Evolutionary conservation across 1,284 basidiomycete genomes (phyloP).

Genomic region (Termitomyces sp.): DNA sequence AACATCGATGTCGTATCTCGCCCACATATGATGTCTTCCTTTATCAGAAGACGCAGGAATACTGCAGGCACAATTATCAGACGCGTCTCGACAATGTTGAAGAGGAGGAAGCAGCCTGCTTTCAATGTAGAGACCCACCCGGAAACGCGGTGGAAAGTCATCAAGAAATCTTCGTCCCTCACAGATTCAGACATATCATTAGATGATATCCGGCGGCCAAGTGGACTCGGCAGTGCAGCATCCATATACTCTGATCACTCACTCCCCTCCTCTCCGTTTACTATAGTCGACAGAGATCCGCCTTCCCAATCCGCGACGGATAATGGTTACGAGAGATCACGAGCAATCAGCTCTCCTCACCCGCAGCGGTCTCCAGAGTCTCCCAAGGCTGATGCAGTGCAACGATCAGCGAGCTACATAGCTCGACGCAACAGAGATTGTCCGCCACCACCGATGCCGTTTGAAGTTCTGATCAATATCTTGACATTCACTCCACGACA

Average conservation of each 20-base stretch:
- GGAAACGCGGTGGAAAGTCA: constrained; percentile 10
- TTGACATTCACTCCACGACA: constrained; percentile 21
- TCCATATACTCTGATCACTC: constrained; percentile 32
- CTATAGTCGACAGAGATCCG: constrained; percentile 16
- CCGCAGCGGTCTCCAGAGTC: constrained; percentile 6
- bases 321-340: constrained; percentile 19
- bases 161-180: constrained; percentile 9
- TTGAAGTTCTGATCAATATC: constrained; percentile 20
- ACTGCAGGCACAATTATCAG: constrained; percentile 16
- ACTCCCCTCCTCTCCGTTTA: constrained; percentile 31
- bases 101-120: constrained; percentile 11
- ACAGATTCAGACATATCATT: constrained; percentile 27
- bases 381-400: background rate
- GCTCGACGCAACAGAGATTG: constrained; percentile 1
- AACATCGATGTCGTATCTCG: constrained; percentile 10
- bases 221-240: constrained; percentile 34
- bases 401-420: constrained; percentile 7
- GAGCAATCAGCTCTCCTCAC: constrained; percentile 25
- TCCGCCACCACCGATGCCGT: constrained; percentile 16
- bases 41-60: constrained; percentile 1
- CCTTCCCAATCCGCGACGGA: constrained; percentile 15
- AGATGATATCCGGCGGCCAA: constrained; percentile 37
- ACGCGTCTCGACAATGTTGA: constrained; percentile 18
- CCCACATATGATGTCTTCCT: constrained; percentile 1
- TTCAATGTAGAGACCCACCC: constrained; percentile 4